A percentile compares a stretch with the other conserved stretches of the same genome.
Conservation (phyloP, 2,329 filamentous ascomycete species). For the Boeremia lycopersici region DNA sequence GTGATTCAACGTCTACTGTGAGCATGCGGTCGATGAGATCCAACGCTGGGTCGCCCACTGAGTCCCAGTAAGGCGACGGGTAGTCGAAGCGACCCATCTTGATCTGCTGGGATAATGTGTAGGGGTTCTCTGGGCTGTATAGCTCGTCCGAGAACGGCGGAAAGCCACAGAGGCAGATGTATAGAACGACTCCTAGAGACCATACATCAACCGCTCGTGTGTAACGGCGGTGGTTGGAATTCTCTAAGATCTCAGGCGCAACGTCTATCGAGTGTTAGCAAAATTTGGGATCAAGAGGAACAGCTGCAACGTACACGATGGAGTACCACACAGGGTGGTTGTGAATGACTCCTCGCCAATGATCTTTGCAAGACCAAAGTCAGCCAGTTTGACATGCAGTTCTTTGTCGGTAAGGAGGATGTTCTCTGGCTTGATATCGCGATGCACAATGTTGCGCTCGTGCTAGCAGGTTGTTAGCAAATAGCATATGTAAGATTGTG, state of each 20-base stretch:
- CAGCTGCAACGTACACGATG: conserved; percentile 66
- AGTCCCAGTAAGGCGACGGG: conserved; percentile 94
- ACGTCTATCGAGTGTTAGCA: conserved; percentile 64
- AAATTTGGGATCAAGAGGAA: background rate
- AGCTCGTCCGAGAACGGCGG: conserved; percentile 97
- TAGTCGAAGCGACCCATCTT: conserved; percentile 89
- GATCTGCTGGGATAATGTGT: conserved; percentile 86
- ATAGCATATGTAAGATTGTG: background rate
- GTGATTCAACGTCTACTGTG: conserved; percentile 80
- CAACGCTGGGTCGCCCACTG: conserved; percentile 82
- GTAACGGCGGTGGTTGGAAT: conserved; percentile 81
- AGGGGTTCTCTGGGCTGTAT: conserved; percentile 79
- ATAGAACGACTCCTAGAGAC: conserved; percentile 96
- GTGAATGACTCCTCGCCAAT: conserved; percentile 99
- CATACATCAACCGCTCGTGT: conserved; percentile 95
- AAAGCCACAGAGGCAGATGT: conserved; percentile 96
- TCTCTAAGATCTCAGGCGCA: conserved; percentile 90
- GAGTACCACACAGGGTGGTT: conserved; percentile 94
- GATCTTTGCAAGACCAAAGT: conserved; percentile 97
- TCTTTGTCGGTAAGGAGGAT: conserved; percentile 87
- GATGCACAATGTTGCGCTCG: conserved; percentile 94
- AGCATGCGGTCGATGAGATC: conserved; percentile 96
- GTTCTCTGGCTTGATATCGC: conserved; percentile 97
- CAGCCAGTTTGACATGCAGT: conserved; percentile 86
- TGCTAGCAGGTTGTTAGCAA: conserved; percentile 65